Percentiles rank a stretch among this genome's conserved stretches.
These are phyloP conservation scores for Blakeslea trispora DNA, from an alignment of 371 early-diverging fungal species.

Conservation along the genomic window DNA sequence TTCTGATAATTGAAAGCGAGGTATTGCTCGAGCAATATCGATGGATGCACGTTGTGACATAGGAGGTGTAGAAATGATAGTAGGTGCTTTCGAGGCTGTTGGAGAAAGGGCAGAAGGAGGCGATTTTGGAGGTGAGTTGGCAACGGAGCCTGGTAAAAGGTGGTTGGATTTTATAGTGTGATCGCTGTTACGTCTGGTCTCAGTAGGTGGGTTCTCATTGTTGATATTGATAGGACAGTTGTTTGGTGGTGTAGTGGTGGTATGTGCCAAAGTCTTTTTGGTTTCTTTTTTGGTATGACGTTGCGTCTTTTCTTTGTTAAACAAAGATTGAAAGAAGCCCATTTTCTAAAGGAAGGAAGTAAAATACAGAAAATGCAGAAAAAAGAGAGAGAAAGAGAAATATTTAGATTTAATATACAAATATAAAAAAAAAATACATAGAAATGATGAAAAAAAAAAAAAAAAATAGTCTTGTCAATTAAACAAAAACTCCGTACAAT, in stretches of 20 bases:
- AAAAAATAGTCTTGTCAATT: neutral
- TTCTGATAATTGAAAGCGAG: conserved; percentile 34
- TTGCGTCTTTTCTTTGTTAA: conserved; percentile 17
- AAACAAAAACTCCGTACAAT: too few species aligned
- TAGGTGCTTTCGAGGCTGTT: neutral
- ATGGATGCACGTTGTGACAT: conserved; percentile 8
- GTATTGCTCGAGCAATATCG: neutral
- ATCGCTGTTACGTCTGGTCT: neutral
- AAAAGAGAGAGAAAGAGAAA: neutral
- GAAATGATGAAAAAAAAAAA: neutral
- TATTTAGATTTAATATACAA: neutral
- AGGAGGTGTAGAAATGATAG: conserved; percentile 7
- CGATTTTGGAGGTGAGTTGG: neutral
- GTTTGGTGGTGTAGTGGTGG: neutral
- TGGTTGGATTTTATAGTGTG: neutral
- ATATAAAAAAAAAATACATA: conserved; percentile 5
- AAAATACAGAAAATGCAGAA: conserved; percentile 6
- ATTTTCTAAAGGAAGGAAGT: conserved; percentile 11
- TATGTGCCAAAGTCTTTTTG: neutral
- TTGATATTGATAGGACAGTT: neutral
- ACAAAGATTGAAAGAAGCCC: conserved; percentile 39
- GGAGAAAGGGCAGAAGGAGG: conserved; percentile 2
- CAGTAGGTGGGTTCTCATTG: too few species aligned
- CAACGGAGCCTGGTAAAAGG: neutral
- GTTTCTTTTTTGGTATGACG: conserved; percentile 3